Base-by-base conservation (phyloP, 306 rosid species). In the Cicer judaicum region DNA sequence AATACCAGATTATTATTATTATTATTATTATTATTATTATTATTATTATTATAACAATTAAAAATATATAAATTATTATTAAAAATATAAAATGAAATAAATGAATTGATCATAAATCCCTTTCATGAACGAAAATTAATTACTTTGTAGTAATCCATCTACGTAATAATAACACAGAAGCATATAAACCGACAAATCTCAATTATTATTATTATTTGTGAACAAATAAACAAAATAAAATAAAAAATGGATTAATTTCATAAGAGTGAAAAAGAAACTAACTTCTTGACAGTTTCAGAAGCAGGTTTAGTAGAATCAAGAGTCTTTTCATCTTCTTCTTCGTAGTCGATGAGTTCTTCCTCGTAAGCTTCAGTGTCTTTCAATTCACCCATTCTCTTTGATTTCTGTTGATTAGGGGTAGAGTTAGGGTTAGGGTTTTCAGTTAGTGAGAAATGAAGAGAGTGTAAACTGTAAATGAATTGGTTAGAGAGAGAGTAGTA, bases 321-420 rank as follows among this genome's bases (percentile, higher is more conserved):
- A 73, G 81, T 82, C 14, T 81, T 88, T 8, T 86, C 90, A 21
- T 88, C 96, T 53, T 90, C 92, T 50, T 86, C 92, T 66, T 88
- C 92, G 63, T 86, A 90, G 75, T 90, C 92, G 64, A 90, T 81
- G 21, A 88, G 91, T 84, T 90, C 92, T 48, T 88, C 92, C 74
- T 88, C 96, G 83, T 88, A 90, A 6, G 80, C 88, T 47, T 90
- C 92, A 18, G 85, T 75, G 63, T 90, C 96, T 82, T 83, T 88
- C 75, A 86, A 75, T 77, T 88, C 96, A 72, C 92, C 96, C 96
- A 90, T 90, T 46, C 80, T 80, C 6, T 43, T 65, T 41, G 13
- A 1, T 65, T 21, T 10, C 78, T 49, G 70, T 10, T 11, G 8
- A 36, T 60, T 39, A 75, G 54, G 64, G 14, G 70, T 84, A 78